phyloP scores from a whole-genome alignment of 208 protist species.

The Trichomonas tenax region DNA sequence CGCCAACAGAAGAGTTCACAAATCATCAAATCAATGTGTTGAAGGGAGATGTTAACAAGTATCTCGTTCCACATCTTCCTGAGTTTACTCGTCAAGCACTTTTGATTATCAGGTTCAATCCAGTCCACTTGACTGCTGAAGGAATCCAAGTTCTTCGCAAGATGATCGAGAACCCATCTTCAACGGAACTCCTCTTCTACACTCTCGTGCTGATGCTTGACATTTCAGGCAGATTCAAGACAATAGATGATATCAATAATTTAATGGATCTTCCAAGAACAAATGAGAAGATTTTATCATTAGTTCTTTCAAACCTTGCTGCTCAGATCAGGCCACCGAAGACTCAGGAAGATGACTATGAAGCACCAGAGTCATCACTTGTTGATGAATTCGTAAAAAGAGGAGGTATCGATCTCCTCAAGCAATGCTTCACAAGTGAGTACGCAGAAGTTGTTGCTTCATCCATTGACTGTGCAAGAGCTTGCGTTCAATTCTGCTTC shows the following conservation, averaged over 20 bases:
- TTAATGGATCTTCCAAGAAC: background rate
- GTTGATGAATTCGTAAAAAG: background rate
- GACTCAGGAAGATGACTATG: background rate
- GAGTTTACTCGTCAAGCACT: background rate
- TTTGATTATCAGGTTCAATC: background rate
- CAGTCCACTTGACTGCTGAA: background rate
- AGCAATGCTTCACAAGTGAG: background rate
- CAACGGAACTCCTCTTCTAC: background rate
- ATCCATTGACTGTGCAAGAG: background rate
- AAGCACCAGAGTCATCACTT: background rate
- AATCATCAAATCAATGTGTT: background rate
- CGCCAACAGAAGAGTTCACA: background rate
- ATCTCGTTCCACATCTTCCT: background rate
- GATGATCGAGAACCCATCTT: background rate
- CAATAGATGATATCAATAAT: background rate
- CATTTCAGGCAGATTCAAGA: background rate
- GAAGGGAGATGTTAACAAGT: background rate
- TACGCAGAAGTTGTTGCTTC: background rate
- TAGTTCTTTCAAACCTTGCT: background rate
- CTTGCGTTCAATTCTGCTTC: background rate
- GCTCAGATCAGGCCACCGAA: background rate
- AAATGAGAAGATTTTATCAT: background rate
- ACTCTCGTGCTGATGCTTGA: background rate
- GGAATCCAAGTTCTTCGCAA: background rate
- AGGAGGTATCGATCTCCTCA: background rate